A percentile compares a stretch with the other conserved stretches of the same genome.
Conservation (phyloP, 2,329 filamentous ascomycete genomes). For the Aspergillus clavatus region DNA sequence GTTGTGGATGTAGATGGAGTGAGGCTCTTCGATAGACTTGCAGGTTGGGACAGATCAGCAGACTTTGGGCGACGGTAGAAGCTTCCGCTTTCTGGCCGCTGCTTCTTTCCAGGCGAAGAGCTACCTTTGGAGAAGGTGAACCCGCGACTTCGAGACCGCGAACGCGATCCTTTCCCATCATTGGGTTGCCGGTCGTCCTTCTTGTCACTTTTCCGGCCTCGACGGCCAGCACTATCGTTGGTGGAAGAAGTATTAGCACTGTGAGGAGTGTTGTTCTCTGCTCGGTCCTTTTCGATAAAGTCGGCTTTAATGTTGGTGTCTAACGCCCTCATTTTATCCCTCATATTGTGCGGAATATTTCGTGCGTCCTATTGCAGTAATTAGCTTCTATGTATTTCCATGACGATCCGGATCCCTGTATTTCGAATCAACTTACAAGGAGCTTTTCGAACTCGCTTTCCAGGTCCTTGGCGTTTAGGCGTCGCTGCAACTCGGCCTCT, state of each 20-base stretch:
- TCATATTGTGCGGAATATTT: conserved; percentile 89
- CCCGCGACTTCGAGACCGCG: conserved; percentile 62
- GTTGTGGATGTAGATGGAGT: conserved; percentile 54
- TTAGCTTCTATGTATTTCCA: too few relatives aligned
- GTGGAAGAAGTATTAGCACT: conserved; percentile 36
- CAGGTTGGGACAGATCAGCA: conserved; percentile 59
- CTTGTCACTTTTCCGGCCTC: conserved; percentile 41
- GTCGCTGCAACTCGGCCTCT: conserved; percentile 41
- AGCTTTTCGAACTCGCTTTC: conserved; percentile 61
- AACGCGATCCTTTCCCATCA: conserved; percentile 45
- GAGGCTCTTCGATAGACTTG: conserved; percentile 53
- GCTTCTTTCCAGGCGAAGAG: conserved; percentile 67
- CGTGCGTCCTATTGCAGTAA: conserved; percentile 63
- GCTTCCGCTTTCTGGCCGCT: conserved; percentile 60
- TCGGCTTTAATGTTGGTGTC: conserved; percentile 90
- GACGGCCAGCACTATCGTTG: conserved; percentile 27
- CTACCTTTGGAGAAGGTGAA: conserved; percentile 74
- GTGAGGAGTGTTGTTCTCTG: conserved; percentile 54
- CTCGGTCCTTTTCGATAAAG: conserved; percentile 86
- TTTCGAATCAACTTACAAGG: conserved; percentile 41
- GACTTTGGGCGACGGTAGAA: conserved; percentile 69
- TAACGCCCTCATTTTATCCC: conserved; percentile 89
- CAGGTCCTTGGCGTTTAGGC: conserved; percentile 49
- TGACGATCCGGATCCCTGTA: too few relatives aligned
- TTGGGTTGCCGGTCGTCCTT: conserved; percentile 35